A percentile compares a stretch with the other conserved stretches of the same genome.
phyloP scores from a whole-genome alignment of 805 yeast species.

The Saccharomycopsis sp. region DNA sequence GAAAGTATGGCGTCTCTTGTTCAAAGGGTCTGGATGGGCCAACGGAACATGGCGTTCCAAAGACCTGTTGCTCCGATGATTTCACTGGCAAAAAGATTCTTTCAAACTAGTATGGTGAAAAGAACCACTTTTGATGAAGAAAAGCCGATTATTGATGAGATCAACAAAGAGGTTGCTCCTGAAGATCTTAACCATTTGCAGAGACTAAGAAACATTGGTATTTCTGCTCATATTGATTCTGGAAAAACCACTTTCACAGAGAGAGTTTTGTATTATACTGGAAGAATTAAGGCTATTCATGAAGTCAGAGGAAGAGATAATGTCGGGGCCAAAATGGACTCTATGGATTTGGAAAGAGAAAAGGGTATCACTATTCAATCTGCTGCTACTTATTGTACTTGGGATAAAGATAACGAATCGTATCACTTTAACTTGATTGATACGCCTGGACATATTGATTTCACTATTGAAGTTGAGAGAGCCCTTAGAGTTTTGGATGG shows the following conservation, averaged over 20 bases:
- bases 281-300: conserved; percentile 93
- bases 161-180: conserved; percentile 42
- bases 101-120: conserved; percentile 29
- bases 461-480: conserved; percentile 97
- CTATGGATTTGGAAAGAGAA: conserved; percentile 97
- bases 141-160: conserved; percentile 57
- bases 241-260: conserved; percentile 98
- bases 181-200: conserved; percentile 46
- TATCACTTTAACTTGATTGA: conserved; percentile 94
- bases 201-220: conserved; percentile 87
- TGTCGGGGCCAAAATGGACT: conserved; percentile 99
- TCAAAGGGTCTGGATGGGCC: not conserved
- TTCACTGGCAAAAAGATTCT: conserved; percentile 23
- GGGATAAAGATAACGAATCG: conserved; percentile 66
- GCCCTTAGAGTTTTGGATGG: conserved; percentile 98
- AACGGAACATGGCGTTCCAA: not conserved
- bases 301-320: conserved; percentile 96
- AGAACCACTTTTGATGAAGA: conserved; percentile 61
- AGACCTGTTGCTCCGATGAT: not conserved
- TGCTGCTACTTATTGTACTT: conserved; percentile 96
- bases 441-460: conserved; percentile 98
- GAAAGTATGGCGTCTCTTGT: not conserved
- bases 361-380: conserved; percentile 98
- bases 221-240: conserved; percentile 96
- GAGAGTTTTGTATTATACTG: conserved; percentile 92